Evolutionary conservation across 2,329 filamentous ascomycete species (phyloP).

Genomic region (Arthrinium puccinioides): DNA sequence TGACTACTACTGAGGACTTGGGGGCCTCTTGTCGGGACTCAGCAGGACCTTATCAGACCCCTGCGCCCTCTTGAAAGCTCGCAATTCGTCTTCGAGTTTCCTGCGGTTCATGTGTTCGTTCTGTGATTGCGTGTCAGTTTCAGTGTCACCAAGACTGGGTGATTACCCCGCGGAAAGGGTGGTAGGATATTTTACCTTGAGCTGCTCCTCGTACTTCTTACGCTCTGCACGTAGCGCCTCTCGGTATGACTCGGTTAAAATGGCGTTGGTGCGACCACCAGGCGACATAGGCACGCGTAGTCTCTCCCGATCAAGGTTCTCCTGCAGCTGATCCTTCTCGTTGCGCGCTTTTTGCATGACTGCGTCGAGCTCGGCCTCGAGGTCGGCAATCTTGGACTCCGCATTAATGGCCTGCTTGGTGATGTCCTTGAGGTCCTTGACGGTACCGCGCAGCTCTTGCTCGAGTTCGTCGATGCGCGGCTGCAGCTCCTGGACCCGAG

Average conservation of each 20-base stretch:
- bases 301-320: slow-evolving; percentile 23
- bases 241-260: slow-evolving; percentile 25
- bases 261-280: slow-evolving; percentile 19
- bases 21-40: too few relatives aligned
- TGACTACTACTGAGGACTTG: too few relatives aligned
- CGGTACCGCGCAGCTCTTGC: slow-evolving; percentile 57
- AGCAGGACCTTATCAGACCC: slow-evolving; percentile 15
- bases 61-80: slow-evolving; percentile 19
- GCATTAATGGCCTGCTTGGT: slow-evolving; percentile 25
- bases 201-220: slow-evolving; percentile 26
- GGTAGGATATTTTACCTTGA: slow-evolving; percentile 26
- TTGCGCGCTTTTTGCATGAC: slow-evolving; percentile 17
- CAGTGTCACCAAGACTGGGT: not conserved
- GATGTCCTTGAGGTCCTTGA: slow-evolving; percentile 21
- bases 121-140: slow-evolving; percentile 14
- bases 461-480: slow-evolving; percentile 46
- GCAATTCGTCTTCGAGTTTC: slow-evolving; percentile 24
- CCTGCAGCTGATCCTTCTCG: slow-evolving; percentile 24
- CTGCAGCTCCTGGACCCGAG: slow-evolving; percentile 45
- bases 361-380: slow-evolving; percentile 23
- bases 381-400: slow-evolving; percentile 24
- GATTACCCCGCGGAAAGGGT: too few relatives aligned
- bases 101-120: slow-evolving; percentile 22
- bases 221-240: slow-evolving; percentile 22
- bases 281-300: slow-evolving; percentile 18